phyloP scores from a whole-genome alignment of 345 rosid species.

The Pistacia integerrima region DNA sequence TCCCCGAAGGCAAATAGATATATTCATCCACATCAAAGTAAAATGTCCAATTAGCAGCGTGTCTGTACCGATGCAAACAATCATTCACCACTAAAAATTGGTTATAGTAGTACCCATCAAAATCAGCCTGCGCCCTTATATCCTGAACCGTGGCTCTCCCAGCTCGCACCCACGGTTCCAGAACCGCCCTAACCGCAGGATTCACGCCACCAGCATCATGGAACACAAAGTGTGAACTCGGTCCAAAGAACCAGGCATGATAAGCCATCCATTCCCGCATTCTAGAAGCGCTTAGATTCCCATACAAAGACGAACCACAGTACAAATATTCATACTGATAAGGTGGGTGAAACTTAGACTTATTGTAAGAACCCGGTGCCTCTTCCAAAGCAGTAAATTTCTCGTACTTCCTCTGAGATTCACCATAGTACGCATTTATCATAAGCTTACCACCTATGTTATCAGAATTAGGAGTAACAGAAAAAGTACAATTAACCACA shows the following conservation, averaged over 20 bases:
- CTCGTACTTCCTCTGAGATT: constrained; percentile 53
- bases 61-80: constrained; percentile 67
- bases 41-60: constrained; percentile 81
- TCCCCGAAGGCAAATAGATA: constrained; percentile 60
- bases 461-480: constrained; percentile 53
- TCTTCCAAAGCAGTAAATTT: constrained; percentile 63
- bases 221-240: constrained; percentile 79
- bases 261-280: constrained; percentile 93
- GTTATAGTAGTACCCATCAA: constrained; percentile 82
- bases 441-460: constrained; percentile 74
- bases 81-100: constrained; percentile 89
- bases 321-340: constrained; percentile 71
- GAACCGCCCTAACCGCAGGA: constrained; percentile 55
- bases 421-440: constrained; percentile 63
- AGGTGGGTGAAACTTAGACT: constrained; percentile 52
- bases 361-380: constrained; percentile 55
- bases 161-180: constrained; percentile 74
- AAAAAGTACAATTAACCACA: constrained; percentile 73
- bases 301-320: constrained; percentile 85
- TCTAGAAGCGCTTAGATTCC: constrained; percentile 65
- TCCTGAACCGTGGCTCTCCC: constrained; percentile 85
- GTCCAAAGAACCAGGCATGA: constrained; percentile 87
- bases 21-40: constrained; percentile 91
- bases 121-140: constrained; percentile 59
- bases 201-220: constrained; percentile 88